Percentiles rank a stretch among this genome's conserved stretches.
phyloP scores from a whole-genome alignment of 2,329 filamentous ascomycete species.

The Epichloe gansuensis region DNA sequence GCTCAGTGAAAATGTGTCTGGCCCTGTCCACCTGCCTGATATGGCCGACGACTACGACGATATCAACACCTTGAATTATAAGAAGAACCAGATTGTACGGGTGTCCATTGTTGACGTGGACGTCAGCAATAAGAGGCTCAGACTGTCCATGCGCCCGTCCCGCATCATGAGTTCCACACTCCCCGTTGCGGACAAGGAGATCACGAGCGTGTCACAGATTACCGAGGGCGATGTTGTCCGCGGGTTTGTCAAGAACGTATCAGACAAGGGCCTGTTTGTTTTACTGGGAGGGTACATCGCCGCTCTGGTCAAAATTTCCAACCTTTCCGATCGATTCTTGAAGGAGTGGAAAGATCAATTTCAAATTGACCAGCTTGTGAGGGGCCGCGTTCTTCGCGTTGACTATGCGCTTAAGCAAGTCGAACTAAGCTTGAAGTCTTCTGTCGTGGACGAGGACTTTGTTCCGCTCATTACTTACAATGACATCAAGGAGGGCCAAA shows the following conservation, averaged over 20 bases:
- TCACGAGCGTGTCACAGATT: conserved; percentile 58
- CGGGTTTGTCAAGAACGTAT: conserved; percentile 83
- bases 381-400: conserved; percentile 67
- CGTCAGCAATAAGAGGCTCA: conserved; percentile 68
- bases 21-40: conserved; percentile 70
- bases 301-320: conserved; percentile 72
- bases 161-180: conserved; percentile 79
- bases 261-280: conserved; percentile 82
- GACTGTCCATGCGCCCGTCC: conserved; percentile 73
- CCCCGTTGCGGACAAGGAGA: conserved; percentile 68
- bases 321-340: conserved; percentile 80
- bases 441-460: conserved; percentile 69
- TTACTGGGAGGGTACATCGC: conserved; percentile 70
- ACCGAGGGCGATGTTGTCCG: conserved; percentile 68
- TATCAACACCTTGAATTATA: conserved; percentile 61
- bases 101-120: conserved; percentile 80
- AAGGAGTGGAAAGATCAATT: conserved; percentile 94
- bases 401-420: conserved; percentile 59
- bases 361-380: conserved; percentile 80
- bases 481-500: conserved; percentile 68
- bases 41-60: conserved; percentile 77
- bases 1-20: conserved; percentile 68
- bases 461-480: conserved; percentile 58
- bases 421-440: conserved; percentile 79
- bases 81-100: conserved; percentile 75